Evolutionary conservation across 305 asterid genomes (phyloP).

Genomic region (Rubia balearica): DNA sequence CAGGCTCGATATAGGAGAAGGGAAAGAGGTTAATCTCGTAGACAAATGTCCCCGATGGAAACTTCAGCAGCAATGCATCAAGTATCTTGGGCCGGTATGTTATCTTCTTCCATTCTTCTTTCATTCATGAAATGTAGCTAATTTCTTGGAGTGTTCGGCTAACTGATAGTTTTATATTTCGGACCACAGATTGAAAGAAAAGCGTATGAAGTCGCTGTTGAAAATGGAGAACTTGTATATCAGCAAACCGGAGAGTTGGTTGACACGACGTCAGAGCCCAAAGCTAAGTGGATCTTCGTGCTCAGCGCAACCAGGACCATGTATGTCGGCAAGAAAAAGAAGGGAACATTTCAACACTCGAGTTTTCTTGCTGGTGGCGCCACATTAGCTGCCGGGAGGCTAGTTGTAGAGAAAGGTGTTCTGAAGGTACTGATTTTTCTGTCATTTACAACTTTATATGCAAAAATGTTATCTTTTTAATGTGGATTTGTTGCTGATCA

Average conservation of each 20-base stretch:
- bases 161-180: slow-evolving; percentile 5
- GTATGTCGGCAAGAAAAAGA: slow-evolving; percentile 76
- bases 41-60: slow-evolving; percentile 78
- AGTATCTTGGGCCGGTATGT: slow-evolving; percentile 88
- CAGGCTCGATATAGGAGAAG: slow-evolving; percentile 98
- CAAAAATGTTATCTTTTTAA: background rate
- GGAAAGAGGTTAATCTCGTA: slow-evolving; percentile 64
- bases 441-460: background rate
- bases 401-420: slow-evolving; percentile 71
- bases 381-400: slow-evolving; percentile 87
- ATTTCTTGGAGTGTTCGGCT: background rate
- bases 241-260: slow-evolving; percentile 53
- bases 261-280: slow-evolving; percentile 52
- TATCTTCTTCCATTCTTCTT: slow-evolving; percentile 2
- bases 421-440: slow-evolving; percentile 45
- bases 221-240: slow-evolving; percentile 63
- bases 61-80: slow-evolving; percentile 95
- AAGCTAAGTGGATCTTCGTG: slow-evolving; percentile 89
- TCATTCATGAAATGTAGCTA: background rate
- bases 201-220: slow-evolving; percentile 68
- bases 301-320: slow-evolving; percentile 77
- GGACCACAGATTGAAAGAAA: slow-evolving; percentile 68
- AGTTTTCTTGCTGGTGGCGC: slow-evolving; percentile 99
- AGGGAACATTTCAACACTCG: slow-evolving; percentile 92
- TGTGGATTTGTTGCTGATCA: background rate